Evolutionary conservation across 2,329 filamentous ascomycete species (phyloP), one percentile per base, ranked within the genome.

Genomic region (Setomelanomma holmii): DNA sequence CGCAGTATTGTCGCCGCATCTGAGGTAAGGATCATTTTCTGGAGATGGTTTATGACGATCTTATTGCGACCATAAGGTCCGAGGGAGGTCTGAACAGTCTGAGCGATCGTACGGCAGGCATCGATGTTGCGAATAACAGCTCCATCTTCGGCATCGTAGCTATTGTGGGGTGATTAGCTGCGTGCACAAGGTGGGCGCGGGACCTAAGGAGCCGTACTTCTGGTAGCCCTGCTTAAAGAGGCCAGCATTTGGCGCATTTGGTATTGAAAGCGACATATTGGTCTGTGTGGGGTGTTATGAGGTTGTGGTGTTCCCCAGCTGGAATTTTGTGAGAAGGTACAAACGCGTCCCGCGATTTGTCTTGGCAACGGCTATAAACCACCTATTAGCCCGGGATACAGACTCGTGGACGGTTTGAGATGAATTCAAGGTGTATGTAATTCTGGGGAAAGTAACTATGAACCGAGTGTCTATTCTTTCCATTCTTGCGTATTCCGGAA

Each of bases 1-100:
- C 92, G 89, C 67, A 99, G 85, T 74, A 99, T 99, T 38, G 95
- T 98, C 63, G 95, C 95, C 61, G 95, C 95, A 74, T 99, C 95
- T 55, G 93, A 98, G 66, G 96, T 99, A 61, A 99, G 84, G 68
- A 97, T 96, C 95, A 99, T 97, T 84, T 99, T 99, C 78, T 96
- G 91, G 59, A 99, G 84, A 80, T 99, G 96, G 83, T 99, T 99
- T 84, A 99, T 98, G 80, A 99, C 91, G 74, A 99, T 93, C 83
- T 99, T 99, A 84, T 99, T 99, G 78, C 95, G 90, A 72, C 95
- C 95, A 79, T 96, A 97, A 55, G 95, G 95, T 45, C 95, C 96
- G 30, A 99, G 85, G 40, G 95, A 98, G 51, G 95, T 98, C 82
- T 96, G 92, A 43, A 99, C 95, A 45, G 95, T 99, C 69, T 90